A percentile compares a stretch with the other conserved stretches of the same genome.
These are phyloP conservation scores for Ascochyta lentis DNA, from an alignment of 2,329 filamentous ascomycete species.

Conservation along the genomic window DNA sequence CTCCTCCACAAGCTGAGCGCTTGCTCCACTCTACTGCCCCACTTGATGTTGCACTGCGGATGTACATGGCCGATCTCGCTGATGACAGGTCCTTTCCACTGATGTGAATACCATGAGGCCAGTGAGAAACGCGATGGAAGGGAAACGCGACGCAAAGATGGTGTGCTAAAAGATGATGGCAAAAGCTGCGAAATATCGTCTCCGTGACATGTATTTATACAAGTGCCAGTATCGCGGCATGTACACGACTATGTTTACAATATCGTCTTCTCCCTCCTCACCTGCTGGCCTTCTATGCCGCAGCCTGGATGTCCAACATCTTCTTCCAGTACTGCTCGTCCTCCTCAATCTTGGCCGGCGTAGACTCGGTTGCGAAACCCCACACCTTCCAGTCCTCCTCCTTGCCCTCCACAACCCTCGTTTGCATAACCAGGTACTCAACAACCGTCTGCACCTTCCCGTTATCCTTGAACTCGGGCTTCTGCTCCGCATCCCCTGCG, in stretches of 20 bases:
- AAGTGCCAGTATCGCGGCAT: constrained; percentile 8
- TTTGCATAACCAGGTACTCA: constrained; percentile 71
- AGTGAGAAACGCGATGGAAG: neutral
- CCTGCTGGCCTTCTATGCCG: neutral
- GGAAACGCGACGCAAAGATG: neutral
- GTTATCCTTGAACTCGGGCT: constrained; percentile 1
- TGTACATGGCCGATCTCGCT: neutral
- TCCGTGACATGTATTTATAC: constrained; percentile 8
- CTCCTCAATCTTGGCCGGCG: constrained; percentile 27
- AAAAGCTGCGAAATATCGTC: neutral
- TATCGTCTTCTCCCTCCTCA: neutral
- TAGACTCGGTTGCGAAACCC: constrained; percentile 66
- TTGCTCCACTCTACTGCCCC: constrained; percentile 10
- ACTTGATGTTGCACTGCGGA: constrained; percentile 14
- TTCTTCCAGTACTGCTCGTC: constrained; percentile 33
- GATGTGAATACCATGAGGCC: neutral
- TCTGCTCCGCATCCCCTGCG: neutral
- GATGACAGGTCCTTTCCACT: neutral
- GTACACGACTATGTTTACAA: constrained; percentile 27
- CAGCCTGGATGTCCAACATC: constrained; percentile 27
- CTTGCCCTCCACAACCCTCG: constrained; percentile 54
- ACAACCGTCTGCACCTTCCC: constrained; percentile 47
- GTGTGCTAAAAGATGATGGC: neutral
- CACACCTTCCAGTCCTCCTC: constrained; percentile 67
- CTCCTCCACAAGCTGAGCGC: constrained; percentile 1